A percentile compares a stretch with the other conserved stretches of the same genome.
Conservation (phyloP, 768 basidiomycete genomes). For the Roridomyces roridus region DNA sequence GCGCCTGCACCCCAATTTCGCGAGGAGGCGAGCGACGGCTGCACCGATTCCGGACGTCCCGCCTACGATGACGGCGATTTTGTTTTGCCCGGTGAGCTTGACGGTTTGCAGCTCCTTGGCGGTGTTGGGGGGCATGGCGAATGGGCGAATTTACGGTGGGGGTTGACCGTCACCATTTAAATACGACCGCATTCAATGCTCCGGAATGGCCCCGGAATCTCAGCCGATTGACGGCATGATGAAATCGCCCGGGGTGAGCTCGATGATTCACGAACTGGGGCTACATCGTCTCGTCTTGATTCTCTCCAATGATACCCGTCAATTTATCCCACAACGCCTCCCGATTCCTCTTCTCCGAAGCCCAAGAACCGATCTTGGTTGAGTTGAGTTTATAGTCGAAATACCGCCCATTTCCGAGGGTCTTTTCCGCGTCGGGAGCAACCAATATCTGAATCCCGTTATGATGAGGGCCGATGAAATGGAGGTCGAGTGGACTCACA, state of each 20-base stretch:
- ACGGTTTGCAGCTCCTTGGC: background rate
- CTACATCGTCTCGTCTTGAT: too few species aligned
- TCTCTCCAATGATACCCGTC: too few species aligned
- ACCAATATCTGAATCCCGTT: background rate
- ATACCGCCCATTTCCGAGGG: background rate
- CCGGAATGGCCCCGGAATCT: too few species aligned
- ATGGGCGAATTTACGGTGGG: too few species aligned
- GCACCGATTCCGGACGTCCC: conserved; percentile 5
- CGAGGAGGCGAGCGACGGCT: conserved; percentile 4
- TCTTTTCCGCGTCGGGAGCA: background rate
- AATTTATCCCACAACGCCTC: too few species aligned
- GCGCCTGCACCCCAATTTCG: conserved; percentile 4
- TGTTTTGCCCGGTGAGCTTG: conserved; percentile 2
- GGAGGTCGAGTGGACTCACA: background rate
- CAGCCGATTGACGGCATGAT: too few species aligned
- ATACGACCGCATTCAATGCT: too few species aligned
- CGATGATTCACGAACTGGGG: too few species aligned
- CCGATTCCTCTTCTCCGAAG: too few species aligned
- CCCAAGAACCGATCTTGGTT: too few species aligned
- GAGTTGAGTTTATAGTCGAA: background rate
- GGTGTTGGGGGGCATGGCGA: conserved; percentile 2
- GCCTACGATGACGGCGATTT: conserved; percentile 12
- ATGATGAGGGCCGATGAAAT: background rate
- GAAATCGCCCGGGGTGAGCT: too few species aligned
- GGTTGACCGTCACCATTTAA: too few species aligned